Evolutionary conservation across 441 rosid species (phyloP).

Genomic region (Bruguiera hainesii): DNA sequence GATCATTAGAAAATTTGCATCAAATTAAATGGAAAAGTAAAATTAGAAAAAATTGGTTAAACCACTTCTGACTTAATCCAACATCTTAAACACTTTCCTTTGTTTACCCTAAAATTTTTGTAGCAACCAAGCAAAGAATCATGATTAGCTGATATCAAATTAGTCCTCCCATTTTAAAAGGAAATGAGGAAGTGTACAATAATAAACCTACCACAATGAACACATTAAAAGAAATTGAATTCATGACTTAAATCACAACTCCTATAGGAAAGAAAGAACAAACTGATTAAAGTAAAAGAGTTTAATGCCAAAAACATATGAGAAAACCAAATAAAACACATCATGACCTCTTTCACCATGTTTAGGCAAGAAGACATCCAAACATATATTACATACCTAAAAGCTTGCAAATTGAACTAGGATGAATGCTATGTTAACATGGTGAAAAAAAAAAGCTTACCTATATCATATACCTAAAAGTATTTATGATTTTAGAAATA

Average conservation of each 20-base stretch:
- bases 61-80: neutral
- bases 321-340: no score
- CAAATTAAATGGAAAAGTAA: neutral
- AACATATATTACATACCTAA: constrained; percentile 9
- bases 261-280: neutral
- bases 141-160: constrained; percentile 4
- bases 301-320: no score
- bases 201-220: neutral
- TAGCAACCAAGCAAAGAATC: neutral
- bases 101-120: neutral
- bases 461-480: constrained; percentile 3
- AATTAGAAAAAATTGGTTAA: neutral
- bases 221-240: neutral
- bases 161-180: neutral
- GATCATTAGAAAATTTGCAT: neutral
- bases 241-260: no score
- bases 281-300: neutral
- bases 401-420: neutral
- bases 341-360: neutral
- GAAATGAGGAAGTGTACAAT: neutral
- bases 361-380: constrained; percentile 21
- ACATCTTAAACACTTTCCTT: neutral
- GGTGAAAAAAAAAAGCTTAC: constrained; percentile 7
- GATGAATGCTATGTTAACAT: neutral
- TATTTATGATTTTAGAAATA: no score